Evolutionary conservation across 2,329 filamentous ascomycete species (phyloP).

Genomic region (Chaetomiaceae sp.): DNA sequence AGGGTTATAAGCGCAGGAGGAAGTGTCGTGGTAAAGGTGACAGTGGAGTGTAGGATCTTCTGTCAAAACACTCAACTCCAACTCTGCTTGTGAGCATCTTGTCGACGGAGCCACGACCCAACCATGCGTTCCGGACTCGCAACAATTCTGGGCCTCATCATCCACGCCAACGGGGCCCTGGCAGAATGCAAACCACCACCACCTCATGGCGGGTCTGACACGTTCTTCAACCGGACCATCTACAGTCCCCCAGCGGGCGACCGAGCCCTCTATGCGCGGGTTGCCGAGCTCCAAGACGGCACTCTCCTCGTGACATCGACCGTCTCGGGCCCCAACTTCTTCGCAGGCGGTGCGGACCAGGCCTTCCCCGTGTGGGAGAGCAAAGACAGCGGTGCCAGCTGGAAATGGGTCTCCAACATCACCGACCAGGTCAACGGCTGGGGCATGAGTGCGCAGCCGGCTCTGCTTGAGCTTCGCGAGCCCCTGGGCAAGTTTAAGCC

Average conservation of each 20-base stretch:
- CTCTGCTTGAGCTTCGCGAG: slow-evolving; percentile 57
- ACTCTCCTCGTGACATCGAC: slow-evolving; percentile 23
- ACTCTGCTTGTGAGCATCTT: too few relatives aligned
- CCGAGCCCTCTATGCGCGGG: slow-evolving; percentile 20
- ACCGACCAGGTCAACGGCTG: slow-evolving; percentile 59
- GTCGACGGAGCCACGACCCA: too few relatives aligned
- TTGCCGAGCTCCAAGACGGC: slow-evolving; percentile 22
- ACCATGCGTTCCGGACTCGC: too few relatives aligned
- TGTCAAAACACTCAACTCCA: too few relatives aligned
- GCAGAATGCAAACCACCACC: too few relatives aligned
- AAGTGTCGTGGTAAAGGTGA: too few relatives aligned
- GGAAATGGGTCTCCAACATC: slow-evolving; percentile 58
- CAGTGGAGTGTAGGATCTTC: too few relatives aligned
- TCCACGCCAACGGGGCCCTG: too few relatives aligned
- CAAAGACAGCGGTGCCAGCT: slow-evolving; percentile 50
- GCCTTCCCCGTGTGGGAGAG: slow-evolving; percentile 50
- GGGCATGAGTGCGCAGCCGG: slow-evolving; percentile 65
- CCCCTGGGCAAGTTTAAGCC: slow-evolving; percentile 51
- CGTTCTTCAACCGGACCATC: slow-evolving; percentile 20
- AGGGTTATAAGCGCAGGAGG: too few relatives aligned
- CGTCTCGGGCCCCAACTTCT: slow-evolving; percentile 8
- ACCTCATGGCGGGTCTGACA: too few relatives aligned
- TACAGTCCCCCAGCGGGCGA: slow-evolving; percentile 14
- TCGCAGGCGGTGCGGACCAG: background rate
- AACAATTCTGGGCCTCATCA: too few relatives aligned